Conservation (phyloP, 352 stramenopile species). For the Pythium pyrilobum region DNA sequence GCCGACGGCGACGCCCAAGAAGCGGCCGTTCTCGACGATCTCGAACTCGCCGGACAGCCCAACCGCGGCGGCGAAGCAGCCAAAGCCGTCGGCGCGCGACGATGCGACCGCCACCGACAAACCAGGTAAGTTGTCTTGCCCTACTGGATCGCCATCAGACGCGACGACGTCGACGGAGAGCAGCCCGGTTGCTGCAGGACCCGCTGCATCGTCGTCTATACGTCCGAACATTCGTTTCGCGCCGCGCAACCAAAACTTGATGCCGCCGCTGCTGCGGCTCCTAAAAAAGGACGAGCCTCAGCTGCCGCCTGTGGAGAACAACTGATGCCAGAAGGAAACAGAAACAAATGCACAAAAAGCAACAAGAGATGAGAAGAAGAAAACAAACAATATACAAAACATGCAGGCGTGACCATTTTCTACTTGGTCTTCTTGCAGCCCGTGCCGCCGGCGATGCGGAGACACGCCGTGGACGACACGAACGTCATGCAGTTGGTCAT, state of each 20-base stretch:
- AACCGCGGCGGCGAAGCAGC: neutral
- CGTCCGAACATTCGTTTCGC: slow-evolving; percentile 40
- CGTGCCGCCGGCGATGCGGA: slow-evolving; percentile 17
- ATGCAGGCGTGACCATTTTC: neutral
- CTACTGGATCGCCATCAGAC: neutral
- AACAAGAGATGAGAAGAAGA: neutral
- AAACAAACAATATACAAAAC: neutral
- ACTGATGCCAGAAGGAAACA: neutral
- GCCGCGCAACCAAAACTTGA: slow-evolving; percentile 32
- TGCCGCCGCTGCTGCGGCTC: slow-evolving; percentile 38
- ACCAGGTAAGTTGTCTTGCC: neutral
- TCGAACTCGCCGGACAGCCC: neutral
- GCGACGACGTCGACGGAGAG: too few species aligned
- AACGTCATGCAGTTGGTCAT: slow-evolving; percentile 25
- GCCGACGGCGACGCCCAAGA: slow-evolving; percentile 1
- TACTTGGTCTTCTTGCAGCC: slow-evolving; percentile 8
- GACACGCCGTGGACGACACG: slow-evolving; percentile 18
- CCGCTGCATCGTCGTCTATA: slow-evolving; percentile 13
- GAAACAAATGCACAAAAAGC: neutral
- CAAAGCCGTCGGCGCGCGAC: neutral
- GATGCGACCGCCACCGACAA: neutral
- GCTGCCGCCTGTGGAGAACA: too few species aligned
- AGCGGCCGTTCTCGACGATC: slow-evolving; percentile 5
- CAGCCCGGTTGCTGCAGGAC: too few species aligned
- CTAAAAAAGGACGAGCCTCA: slow-evolving; percentile 10